A percentile compares a stretch with the other conserved stretches of the same genome.
These are phyloP conservation scores for Cercospora sp. DNA, from an alignment of 2,329 filamentous ascomycete species.

Conservation along the genomic window DNA sequence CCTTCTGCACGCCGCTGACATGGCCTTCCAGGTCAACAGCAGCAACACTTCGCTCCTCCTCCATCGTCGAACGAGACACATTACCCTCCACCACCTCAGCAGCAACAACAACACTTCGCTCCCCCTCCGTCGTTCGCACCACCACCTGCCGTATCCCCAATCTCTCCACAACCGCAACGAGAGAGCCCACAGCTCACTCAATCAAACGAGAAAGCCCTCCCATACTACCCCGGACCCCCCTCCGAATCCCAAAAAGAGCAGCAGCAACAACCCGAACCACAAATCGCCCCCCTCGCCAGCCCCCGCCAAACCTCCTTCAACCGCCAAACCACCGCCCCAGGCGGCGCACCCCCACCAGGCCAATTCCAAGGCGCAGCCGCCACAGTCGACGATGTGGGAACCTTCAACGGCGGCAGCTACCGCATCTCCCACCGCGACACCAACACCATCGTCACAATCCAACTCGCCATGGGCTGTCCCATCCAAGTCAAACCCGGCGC, in stretches of 20 bases:
- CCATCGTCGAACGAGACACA: slow-evolving; percentile 21
- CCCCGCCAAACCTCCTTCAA: slow-evolving; percentile 37
- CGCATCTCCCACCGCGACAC: slow-evolving; percentile 88
- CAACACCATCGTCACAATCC: slow-evolving; percentile 85
- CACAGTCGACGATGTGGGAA: slow-evolving; percentile 79
- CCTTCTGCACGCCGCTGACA: not conserved
- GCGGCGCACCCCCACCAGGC: slow-evolving; percentile 47
- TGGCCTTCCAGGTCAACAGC: slow-evolving; percentile 2
- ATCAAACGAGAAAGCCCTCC: slow-evolving; percentile 34
- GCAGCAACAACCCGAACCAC: slow-evolving; percentile 21
- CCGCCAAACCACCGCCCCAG: slow-evolving; percentile 34
- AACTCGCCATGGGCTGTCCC: slow-evolving; percentile 86
- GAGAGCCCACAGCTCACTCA: slow-evolving; percentile 19
- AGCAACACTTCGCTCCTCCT: slow-evolving; percentile 18
- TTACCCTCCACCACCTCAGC: slow-evolving; percentile 33
- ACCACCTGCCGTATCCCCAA: slow-evolving; percentile 31
- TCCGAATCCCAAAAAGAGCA: slow-evolving; percentile 31
- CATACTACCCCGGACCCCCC: slow-evolving; percentile 42
- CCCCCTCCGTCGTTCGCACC: slow-evolving; percentile 33
- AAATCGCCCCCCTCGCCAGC: slow-evolving; percentile 24
- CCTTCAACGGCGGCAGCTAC: slow-evolving; percentile 94
- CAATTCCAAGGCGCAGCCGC: slow-evolving; percentile 66
- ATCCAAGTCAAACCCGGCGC: slow-evolving; percentile 77
- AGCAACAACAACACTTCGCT: slow-evolving; percentile 33
- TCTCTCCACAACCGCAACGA: slow-evolving; percentile 35